Base-by-base conservation (phyloP, 1,139 yeast species). In the Debaryomyces fabryi region DNA sequence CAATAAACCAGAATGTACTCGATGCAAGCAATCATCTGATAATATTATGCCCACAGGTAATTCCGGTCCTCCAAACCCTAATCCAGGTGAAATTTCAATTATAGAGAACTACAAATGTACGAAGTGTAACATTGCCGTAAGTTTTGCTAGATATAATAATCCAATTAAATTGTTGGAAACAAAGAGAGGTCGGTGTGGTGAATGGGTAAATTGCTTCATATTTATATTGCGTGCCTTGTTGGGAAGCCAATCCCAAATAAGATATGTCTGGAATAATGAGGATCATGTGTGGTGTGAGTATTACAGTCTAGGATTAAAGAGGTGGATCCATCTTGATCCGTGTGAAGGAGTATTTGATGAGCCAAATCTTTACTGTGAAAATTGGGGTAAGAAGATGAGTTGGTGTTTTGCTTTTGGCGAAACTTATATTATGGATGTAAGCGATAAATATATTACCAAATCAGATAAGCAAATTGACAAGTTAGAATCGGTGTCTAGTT, bases 281-380 rank as follows among this genome's bases (percentile, higher is more conserved):
- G 98, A 92, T 61, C 99, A 92, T 63, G 97, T 89, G 0, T 92
- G 98, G 99, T 86, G 96, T 58, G 99, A 92, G 62, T 86, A 87
- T 56, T 92, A 82, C 63, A 88, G 96, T 1, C 66, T 61, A 0
- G 62, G 69, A 18, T 73, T 81, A 53, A 64, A 75, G 43, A 69
- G 91, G 49, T 92, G 98, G 98, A 76, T 91, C 24, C 98, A 92
- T 64, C 72, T 88, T 24, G 99, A 92, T 59, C 82, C 92, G 4
- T 92, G 98, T 63, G 99, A 92, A 59, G 86, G 83, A 37, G 85
- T 90, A 0, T 89, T 76, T 67, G 96, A 92, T 63, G 83, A 88
- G 54, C 97, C 98, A 0, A 64, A 72, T 33, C 69, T 91, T 25
- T 92, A 92, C 59, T 80, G 85, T 44, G 76, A 79, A 36, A 96